Percentiles rank a stretch among this genome's conserved stretches.
Evolutionary conservation across 1,284 basidiomycete species (phyloP).

Genomic region (Cutaneotrichosporon arboriforme): DNA sequence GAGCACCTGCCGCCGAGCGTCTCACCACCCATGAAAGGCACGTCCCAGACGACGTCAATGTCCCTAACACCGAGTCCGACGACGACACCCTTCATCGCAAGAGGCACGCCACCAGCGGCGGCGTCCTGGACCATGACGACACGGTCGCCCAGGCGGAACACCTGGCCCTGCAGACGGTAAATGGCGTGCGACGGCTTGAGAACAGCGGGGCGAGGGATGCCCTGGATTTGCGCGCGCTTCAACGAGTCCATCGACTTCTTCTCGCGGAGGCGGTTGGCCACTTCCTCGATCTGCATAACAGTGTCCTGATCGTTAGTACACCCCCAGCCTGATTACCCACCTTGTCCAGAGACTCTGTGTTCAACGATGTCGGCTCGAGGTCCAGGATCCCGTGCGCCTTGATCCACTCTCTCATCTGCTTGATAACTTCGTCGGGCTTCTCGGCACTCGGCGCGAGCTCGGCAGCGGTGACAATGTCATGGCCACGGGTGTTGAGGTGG

Average conservation of each 20-base stretch:
- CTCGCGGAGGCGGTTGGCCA: not conserved
- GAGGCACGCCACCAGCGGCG: slow-evolving; percentile 72
- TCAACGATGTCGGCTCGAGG: slow-evolving; percentile 87
- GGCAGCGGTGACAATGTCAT: slow-evolving; percentile 67
- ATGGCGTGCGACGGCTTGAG: slow-evolving; percentile 88
- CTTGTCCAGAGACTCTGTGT: slow-evolving; percentile 85
- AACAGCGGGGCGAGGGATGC: slow-evolving; percentile 88
- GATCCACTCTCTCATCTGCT: slow-evolving; percentile 79
- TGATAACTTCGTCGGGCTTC: slow-evolving; percentile 65
- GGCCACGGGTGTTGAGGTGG: slow-evolving; percentile 60
- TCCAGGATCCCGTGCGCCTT: slow-evolving; percentile 78
- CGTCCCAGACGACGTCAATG: slow-evolving; percentile 97
- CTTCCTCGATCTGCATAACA: slow-evolving; percentile 67
- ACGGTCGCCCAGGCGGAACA: slow-evolving; percentile 88
- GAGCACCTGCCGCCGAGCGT: slow-evolving; percentile 88
- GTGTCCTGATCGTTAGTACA: slow-evolving; percentile 54
- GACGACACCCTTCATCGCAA: slow-evolving; percentile 88
- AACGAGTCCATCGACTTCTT: slow-evolving; percentile 52
- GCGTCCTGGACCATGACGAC: slow-evolving; percentile 94
- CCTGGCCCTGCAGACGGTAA: slow-evolving; percentile 83
- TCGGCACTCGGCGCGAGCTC: slow-evolving; percentile 64
- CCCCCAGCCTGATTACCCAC: not conserved
- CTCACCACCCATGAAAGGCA: slow-evolving; percentile 85
- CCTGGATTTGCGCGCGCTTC: slow-evolving; percentile 84
- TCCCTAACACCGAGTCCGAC: slow-evolving; percentile 78